phyloP scores from a whole-genome alignment of 768 basidiomycete genomes.

The Holtermanniella nyarrowii region DNA sequence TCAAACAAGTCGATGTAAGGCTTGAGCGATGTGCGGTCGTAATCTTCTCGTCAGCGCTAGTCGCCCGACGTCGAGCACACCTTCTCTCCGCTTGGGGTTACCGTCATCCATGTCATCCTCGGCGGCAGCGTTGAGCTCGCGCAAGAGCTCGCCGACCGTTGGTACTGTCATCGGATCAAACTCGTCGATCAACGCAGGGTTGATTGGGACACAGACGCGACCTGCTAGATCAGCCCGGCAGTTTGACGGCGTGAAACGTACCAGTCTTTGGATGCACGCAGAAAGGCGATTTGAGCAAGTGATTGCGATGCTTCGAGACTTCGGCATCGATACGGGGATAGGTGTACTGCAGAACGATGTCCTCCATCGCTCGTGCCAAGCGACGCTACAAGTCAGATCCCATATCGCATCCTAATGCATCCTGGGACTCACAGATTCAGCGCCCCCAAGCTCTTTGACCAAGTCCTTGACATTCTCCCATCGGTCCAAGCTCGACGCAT shows the following conservation, averaged over 20 bases:
- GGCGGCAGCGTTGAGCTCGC: conserved; percentile 54
- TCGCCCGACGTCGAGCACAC: conserved; percentile 11
- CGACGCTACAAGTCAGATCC: conserved; percentile 14
- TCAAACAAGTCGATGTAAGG: conserved; percentile 86
- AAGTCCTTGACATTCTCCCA: conserved; percentile 50
- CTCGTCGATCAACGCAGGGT: conserved; percentile 59
- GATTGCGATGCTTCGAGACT: conserved; percentile 94
- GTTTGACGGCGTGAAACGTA: conserved; percentile 14
- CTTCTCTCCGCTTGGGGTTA: conserved; percentile 14
- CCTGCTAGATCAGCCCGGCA: conserved; percentile 44
- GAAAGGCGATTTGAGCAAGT: conserved; percentile 94
- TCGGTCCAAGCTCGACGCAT: conserved; percentile 55
- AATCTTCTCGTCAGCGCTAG: conserved; percentile 46
- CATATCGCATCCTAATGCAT: not conserved
- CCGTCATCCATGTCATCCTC: conserved; percentile 7
- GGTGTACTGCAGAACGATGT: conserved; percentile 83
- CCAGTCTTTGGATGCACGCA: conserved; percentile 88
- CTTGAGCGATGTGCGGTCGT: conserved; percentile 76
- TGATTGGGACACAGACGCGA: conserved; percentile 84
- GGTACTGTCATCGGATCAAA: conserved; percentile 83
- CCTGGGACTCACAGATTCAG: not conserved
- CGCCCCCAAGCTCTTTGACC: not conserved
- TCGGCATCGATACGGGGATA: conserved; percentile 95
- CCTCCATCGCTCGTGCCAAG: conserved; percentile 56
- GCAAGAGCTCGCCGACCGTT: conserved; percentile 70